These are phyloP conservation scores for Kodamaea derodonti DNA, from an alignment of 1,139 yeast genomes.

Conservation along the genomic window DNA sequence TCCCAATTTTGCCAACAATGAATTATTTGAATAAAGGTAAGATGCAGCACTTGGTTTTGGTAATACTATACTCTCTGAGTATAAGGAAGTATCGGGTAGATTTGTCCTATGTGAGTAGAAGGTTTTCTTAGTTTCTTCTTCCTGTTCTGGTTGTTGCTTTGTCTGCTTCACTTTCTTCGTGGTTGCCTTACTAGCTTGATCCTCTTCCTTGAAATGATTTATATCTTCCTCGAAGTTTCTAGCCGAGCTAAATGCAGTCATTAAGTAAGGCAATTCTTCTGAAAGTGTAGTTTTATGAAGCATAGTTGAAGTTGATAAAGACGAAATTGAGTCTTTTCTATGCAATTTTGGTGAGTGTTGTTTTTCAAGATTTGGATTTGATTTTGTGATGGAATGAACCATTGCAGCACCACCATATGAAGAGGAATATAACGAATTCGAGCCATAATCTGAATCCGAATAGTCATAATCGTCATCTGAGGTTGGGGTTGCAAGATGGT, in stretches of 20 bases:
- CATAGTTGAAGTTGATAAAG: constrained; percentile 25
- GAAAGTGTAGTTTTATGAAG: constrained; percentile 46
- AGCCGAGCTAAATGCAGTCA: constrained; percentile 57
- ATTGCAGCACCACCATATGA: constrained; percentile 26
- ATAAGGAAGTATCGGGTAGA: constrained; percentile 33
- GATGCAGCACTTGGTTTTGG: constrained; percentile 23
- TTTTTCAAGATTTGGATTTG: neutral
- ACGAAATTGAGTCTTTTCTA: constrained; percentile 27
- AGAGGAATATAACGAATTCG: constrained; percentile 27
- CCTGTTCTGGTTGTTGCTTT: constrained; percentile 3
- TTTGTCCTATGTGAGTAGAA: constrained; percentile 24
- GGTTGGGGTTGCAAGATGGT: constrained; percentile 1
- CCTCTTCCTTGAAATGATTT: constrained; percentile 30
- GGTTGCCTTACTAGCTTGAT: constrained; percentile 7
- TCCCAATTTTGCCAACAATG: constrained; percentile 38
- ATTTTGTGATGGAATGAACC: constrained; percentile 41
- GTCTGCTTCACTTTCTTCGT: neutral
- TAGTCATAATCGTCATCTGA: constrained; percentile 19
- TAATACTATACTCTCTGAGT: constrained; percentile 32
- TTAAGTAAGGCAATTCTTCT: constrained; percentile 53
- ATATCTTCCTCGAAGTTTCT: constrained; percentile 49
- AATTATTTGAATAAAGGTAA: constrained; percentile 31
- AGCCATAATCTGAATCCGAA: constrained; percentile 29
- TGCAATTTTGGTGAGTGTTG: constrained; percentile 7
- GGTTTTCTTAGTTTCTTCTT: constrained; percentile 12